These are phyloP conservation scores for Trichoderma asperelloides DNA, from an alignment of 495 filamentous ascomycete genomes.

Conservation along the genomic window DNA sequence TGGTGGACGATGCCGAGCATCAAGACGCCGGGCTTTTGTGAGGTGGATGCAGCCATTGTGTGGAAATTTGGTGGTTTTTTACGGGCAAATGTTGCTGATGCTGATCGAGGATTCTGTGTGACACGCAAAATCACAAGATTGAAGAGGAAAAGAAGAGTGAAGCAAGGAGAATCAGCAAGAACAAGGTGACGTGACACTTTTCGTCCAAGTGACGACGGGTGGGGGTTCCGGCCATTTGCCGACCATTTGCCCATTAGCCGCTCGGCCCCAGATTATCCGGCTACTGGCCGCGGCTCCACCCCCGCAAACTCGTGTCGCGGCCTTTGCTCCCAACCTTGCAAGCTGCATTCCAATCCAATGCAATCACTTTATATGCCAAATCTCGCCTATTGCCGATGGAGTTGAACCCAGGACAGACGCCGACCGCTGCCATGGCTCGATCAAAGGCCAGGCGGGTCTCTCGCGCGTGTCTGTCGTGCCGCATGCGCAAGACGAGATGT, in stretches of 20 bases:
- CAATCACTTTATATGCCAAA: background rate
- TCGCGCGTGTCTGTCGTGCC: slow-evolving; percentile 52
- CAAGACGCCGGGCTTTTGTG: background rate
- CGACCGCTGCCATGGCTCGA: background rate
- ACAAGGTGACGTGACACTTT: background rate
- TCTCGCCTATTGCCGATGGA: background rate
- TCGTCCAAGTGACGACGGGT: background rate
- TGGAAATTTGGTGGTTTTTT: background rate
- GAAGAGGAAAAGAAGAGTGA: background rate
- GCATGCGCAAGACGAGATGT: slow-evolving; percentile 55
- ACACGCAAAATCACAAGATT: background rate
- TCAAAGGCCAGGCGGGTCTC: slow-evolving; percentile 46
- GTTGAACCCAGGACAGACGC: background rate
- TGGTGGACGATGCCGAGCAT: background rate
- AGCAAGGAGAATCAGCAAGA: background rate
- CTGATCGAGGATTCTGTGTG: background rate
- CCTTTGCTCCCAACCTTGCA: background rate
- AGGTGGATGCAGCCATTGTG: background rate
- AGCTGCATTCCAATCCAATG: background rate
- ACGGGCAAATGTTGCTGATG: background rate
- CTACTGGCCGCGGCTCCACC: background rate
- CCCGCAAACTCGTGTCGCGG: background rate
- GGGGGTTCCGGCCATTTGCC: background rate
- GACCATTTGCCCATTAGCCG: background rate
- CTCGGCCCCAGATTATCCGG: background rate